Conservation (phyloP, 148 eudicot species). For the Pharnaceum exiguum region DNA sequence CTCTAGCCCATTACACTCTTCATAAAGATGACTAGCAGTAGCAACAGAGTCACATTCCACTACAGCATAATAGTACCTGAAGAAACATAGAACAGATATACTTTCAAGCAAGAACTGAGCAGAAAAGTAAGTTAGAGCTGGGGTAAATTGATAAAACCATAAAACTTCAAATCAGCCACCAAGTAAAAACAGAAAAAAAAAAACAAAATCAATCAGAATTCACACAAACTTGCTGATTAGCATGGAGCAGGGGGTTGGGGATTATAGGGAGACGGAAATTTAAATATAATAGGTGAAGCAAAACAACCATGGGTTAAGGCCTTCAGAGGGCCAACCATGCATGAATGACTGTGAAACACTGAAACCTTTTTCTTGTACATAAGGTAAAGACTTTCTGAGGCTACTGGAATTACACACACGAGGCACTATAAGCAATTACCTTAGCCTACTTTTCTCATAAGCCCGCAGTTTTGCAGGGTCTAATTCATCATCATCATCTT, state of each 20-base stretch:
- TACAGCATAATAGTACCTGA: conserved; percentile 92
- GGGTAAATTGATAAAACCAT: not conserved
- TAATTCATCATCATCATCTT: conserved; percentile 38
- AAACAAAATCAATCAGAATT: too few relatives aligned
- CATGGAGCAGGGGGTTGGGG: too few relatives aligned
- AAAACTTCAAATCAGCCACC: too few relatives aligned
- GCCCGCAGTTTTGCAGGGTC: conserved; percentile 73
- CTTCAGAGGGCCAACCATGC: too few relatives aligned
- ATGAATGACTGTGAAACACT: too few relatives aligned
- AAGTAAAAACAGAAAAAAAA: not conserved
- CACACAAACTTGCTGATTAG: too few relatives aligned
- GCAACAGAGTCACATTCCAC: conserved; percentile 88
- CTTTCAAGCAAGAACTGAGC: not conserved
- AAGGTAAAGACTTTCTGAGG: too few relatives aligned
- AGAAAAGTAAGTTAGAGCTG: not conserved
- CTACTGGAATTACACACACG: too few relatives aligned
- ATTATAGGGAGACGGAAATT: not conserved
- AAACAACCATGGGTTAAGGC: too few relatives aligned
- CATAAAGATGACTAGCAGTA: conserved; percentile 86
- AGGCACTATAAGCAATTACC: conserved; percentile 30
- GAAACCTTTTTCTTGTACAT: too few relatives aligned
- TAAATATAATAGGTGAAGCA: too few relatives aligned
- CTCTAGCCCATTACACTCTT: conserved; percentile 83
- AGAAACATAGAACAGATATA: not conserved
- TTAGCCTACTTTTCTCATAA: conserved; percentile 87